Base-by-base conservation (phyloP, 163 green algal genomes). In the Prototheca stagnorum region DNA sequence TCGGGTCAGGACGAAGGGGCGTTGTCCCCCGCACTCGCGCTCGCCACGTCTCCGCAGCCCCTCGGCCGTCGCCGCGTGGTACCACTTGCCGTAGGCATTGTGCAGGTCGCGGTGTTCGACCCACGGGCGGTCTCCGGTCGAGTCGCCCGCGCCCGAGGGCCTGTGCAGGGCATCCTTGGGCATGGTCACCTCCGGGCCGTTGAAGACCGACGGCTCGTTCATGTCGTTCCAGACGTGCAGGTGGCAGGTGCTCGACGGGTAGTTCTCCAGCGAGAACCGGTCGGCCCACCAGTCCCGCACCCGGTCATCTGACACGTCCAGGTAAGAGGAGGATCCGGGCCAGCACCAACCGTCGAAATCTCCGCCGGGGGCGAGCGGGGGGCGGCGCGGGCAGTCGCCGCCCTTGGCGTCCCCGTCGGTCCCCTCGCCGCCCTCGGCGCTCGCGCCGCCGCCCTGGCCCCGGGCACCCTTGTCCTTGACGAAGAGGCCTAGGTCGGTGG, bases 171-270 rank as follows among this genome's bases (percentile, higher is more conserved):
- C 67, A 65, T 96, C 87, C 70, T 95, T 95, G 35, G 74, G 81
- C 84, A 98, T 95, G 0, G 90, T 95, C 56, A 86, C 79, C 79
- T 96, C 88, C 12, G 90, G 90, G 0, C 90, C 90, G 47, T 97
- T 97, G 75, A 99, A 99, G n/a, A 99, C 90, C 27, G 68, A 88
- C 0, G 90, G 90, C 77, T 99, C 90, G 59, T 99, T 99, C 90
- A 99, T 99, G 68, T 99, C 90, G 65, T 99, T 99, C 90, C 90
- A 99, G 51, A 95, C 92, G 75, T 97, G 92, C 35, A 99, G 78
- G 56, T 85, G 57, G 39, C 61, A 52, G 2, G 85, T 96, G 52
- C 68, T 85, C 41, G 82, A 85, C 43, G 74, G 19, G 70, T 95
- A 98, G 41, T 67, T 70, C 41, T 65, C 58, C n/a, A 82, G 63